Conservation (phyloP, 441 rosid genomes). For the Gossypium davidsonii region DNA sequence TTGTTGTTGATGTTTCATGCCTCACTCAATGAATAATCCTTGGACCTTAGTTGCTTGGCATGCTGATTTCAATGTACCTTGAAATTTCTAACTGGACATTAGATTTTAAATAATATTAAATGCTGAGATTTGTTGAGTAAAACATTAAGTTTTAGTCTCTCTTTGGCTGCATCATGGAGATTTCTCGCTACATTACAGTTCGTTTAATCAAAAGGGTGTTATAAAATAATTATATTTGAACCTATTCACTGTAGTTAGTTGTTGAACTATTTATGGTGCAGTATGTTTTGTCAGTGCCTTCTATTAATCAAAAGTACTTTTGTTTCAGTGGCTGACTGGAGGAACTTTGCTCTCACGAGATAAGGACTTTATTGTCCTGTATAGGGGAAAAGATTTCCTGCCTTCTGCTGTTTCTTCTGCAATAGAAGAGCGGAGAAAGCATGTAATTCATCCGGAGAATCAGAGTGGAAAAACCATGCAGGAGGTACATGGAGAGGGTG, state of each 20-base stretch:
- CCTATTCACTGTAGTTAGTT: background rate
- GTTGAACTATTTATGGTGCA: background rate
- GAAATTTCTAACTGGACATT: background rate
- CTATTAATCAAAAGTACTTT: slow-evolving; percentile 17
- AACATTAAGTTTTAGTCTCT: background rate
- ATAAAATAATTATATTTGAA: background rate
- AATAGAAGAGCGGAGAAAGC: slow-evolving; percentile 69
- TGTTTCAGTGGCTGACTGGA: slow-evolving; percentile 83
- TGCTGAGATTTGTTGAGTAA: background rate
- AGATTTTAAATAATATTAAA: background rate
- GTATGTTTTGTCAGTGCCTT: background rate
- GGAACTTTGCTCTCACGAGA: slow-evolving; percentile 82
- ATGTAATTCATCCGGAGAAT: slow-evolving; percentile 29
- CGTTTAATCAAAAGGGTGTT: background rate
- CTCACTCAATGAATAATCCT: background rate
- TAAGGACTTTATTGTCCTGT: slow-evolving; percentile 72
- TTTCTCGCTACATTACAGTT: background rate
- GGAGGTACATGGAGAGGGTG: slow-evolving; percentile 21
- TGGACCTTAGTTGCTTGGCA: background rate
- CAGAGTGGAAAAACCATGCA: slow-evolving; percentile 23
- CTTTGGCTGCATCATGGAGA: background rate
- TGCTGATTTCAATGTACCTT: background rate
- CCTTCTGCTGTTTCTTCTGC: slow-evolving; percentile 84
- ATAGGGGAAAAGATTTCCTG: slow-evolving; percentile 97
- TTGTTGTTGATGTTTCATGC: too few species aligned